These are phyloP conservation scores for Oidium heveae DNA, from an alignment of 2,329 filamentous ascomycete species.

Conservation along the genomic window DNA sequence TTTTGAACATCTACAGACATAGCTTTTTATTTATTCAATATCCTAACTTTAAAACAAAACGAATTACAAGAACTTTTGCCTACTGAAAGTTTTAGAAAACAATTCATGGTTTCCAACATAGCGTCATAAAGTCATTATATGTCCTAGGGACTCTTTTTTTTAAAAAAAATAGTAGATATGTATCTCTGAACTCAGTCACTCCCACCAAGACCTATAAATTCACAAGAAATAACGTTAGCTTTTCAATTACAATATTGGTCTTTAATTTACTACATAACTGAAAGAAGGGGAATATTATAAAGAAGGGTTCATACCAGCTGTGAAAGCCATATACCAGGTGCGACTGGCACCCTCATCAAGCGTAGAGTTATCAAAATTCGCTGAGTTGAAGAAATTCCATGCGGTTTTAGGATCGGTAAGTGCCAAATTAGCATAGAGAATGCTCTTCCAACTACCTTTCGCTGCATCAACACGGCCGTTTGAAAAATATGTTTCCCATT, in stretches of 20 bases:
- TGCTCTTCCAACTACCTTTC: slow-evolving; percentile 59
- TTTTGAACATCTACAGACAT: no score
- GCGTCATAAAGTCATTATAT: no score
- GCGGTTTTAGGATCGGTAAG: slow-evolving; percentile 44
- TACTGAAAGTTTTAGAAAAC: no score
- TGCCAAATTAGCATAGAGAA: slow-evolving; percentile 62
- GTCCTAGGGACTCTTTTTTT: no score
- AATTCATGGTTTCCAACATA: no score
- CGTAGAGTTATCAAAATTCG: slow-evolving; percentile 39
- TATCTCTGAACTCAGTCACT: background rate
- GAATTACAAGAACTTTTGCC: no score
- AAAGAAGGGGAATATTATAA: background rate
- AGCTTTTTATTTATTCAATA: no score
- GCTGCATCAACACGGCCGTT: slow-evolving; percentile 37
- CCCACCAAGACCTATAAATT: background rate
- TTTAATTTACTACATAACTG: no score
- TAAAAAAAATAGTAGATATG: no score
- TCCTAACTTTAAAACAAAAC: no score
- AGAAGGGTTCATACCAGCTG: slow-evolving; percentile 28
- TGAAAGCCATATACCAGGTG: slow-evolving; percentile 66
- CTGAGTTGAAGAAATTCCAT: slow-evolving; percentile 49
- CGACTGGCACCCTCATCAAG: slow-evolving; percentile 61
- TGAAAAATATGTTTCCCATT: slow-evolving; percentile 61
- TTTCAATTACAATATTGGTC: background rate
- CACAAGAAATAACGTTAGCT: background rate